Evolutionary conservation across 2,329 filamentous ascomycete species (phyloP), one percentile per base, ranked within the genome.

Genomic region (Penicillium sp.): DNA sequence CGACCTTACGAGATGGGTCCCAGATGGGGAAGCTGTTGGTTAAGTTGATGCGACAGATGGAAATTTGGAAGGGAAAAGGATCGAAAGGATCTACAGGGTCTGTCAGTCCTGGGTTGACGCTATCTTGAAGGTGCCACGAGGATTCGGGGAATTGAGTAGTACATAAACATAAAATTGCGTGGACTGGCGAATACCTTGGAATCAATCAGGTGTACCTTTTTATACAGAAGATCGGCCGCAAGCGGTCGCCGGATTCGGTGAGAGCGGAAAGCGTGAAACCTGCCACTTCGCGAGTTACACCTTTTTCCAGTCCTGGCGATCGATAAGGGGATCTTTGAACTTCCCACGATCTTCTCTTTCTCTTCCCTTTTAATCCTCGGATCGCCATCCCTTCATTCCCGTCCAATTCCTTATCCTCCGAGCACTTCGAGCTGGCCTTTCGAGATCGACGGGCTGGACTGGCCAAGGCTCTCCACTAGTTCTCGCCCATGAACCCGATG

Each of bases 1-100:
- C 55, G 12, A 49, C 56, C 12, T 47, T 69, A 46, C 65, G 63
- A 32, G 56, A 69, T 46, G 55, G 50, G 29, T 44, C 59, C 18
- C 49, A 55, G 44, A 65, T 67, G 62, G 63, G 66, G 27, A 47
- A 46, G 6, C 24, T 66, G 46, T 52, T 70, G 32, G 51, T 61
- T 42, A 63, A 61, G 44, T 49, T 66, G 56, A 62, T 69, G 63
- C 52, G 52, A 47, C 63, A 65, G 50, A 53, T 63, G 8, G 63
- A 66, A 39, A 52, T 60, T 18, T 42, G 63, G 42, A 65, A 64
- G 45, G 58, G 54, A 15, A 60, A 59, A 53, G 57, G 61, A 12
- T 64, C 63, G 13, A 59, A 59, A 53, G 57, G 61, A 12, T 64
- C 63, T n/a, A 60, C 63, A n/a, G 48, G 50, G 28, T 65, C 64